Evolutionary conservation across 352 stramenopile species (phyloP).

Genomic region (Saprolegnia parasitica): DNA sequence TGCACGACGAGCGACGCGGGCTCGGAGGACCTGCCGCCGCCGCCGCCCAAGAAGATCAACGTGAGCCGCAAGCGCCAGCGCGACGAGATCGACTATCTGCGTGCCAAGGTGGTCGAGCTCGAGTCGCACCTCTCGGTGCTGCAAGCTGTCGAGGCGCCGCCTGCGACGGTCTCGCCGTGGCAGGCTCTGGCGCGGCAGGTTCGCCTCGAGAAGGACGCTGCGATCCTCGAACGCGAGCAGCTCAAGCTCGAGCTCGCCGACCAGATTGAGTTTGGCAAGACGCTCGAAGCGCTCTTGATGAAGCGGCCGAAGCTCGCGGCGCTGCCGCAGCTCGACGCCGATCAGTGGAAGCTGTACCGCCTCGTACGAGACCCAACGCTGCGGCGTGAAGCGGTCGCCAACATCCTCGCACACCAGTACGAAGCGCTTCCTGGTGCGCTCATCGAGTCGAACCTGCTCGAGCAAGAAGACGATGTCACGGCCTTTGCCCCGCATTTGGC

Average conservation of each 20-base stretch:
- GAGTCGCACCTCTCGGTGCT: conserved; percentile 5
- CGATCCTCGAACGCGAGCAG: conserved; percentile 12
- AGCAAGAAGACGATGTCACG: conserved; percentile 13
- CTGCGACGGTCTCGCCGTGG: conserved; percentile 22
- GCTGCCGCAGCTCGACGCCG: conserved; percentile 14
- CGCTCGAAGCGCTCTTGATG: conserved; percentile 17
- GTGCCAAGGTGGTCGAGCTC: conserved; percentile 21
- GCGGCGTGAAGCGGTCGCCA: conserved; percentile 1
- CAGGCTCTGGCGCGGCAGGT: conserved; percentile 16
- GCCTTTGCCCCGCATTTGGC: conserved; percentile 2
- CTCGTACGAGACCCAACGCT: conserved; percentile 18
- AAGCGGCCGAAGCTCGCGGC: conserved; percentile 18
- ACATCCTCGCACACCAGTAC: conserved; percentile 14
- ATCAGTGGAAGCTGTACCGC: conserved; percentile 18
- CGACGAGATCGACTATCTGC: conserved; percentile 23
- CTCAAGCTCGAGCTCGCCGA: conserved; percentile 18
- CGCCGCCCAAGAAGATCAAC: conserved; percentile 21
- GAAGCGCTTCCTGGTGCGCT: not conserved
- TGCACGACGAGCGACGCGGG: not conserved
- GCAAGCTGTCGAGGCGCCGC: not conserved
- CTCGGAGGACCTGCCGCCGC: not conserved
- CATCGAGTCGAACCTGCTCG: conserved; percentile 4
- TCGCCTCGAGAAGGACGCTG: conserved; percentile 14
- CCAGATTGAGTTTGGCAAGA: conserved; percentile 26
- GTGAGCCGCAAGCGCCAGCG: conserved; percentile 26